Percentiles rank a stretch among this genome's conserved stretches.
Evolutionary conservation across 805 yeast genomes (phyloP).

Genomic region (Pichia phayaonensis): DNA sequence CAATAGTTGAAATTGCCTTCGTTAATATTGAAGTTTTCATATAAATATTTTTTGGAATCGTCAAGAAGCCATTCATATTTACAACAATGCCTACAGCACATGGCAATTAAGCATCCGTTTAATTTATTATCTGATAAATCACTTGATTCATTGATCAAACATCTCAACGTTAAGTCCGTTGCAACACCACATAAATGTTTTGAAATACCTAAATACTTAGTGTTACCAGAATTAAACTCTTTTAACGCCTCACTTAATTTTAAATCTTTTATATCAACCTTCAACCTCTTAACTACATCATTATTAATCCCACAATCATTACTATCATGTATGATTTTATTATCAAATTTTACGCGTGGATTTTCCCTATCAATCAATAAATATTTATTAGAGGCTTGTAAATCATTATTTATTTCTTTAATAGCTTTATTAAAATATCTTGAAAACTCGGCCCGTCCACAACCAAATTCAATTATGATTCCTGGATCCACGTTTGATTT

Average conservation of each 20-base stretch:
- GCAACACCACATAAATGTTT: conserved; percentile 94
- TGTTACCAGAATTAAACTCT: conserved; percentile 10
- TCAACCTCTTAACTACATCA: conserved; percentile 35
- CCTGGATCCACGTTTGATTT: conserved; percentile 15
- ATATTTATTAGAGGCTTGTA: conserved; percentile 23
- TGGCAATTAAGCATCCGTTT: conserved; percentile 68
- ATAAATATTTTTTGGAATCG: conserved; percentile 36
- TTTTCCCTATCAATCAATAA: conserved; percentile 71
- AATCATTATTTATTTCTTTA: conserved; percentile 8
- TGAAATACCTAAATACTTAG: conserved; percentile 52
- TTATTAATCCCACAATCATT: conserved; percentile 16
- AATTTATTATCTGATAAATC: conserved; percentile 14
- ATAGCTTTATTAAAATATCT: conserved; percentile 44
- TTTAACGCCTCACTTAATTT: conserved; percentile 39
- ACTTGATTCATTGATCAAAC: conserved; percentile 33
- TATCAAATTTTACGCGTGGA: conserved; percentile 71
- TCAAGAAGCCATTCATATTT: conserved; percentile 47
- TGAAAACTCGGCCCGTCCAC: conserved; percentile 83
- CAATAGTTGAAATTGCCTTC: conserved; percentile 32
- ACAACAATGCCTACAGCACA: conserved; percentile 91
- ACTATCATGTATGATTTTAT: conserved; percentile 53
- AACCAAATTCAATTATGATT: conserved; percentile 72
- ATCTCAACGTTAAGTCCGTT: conserved; percentile 73
- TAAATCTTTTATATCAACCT: conserved; percentile 77
- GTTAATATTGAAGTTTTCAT: conserved; percentile 23